Conservation (phyloP, 371 early-diverging fungal species). For the Mucor saturninus region DNA sequence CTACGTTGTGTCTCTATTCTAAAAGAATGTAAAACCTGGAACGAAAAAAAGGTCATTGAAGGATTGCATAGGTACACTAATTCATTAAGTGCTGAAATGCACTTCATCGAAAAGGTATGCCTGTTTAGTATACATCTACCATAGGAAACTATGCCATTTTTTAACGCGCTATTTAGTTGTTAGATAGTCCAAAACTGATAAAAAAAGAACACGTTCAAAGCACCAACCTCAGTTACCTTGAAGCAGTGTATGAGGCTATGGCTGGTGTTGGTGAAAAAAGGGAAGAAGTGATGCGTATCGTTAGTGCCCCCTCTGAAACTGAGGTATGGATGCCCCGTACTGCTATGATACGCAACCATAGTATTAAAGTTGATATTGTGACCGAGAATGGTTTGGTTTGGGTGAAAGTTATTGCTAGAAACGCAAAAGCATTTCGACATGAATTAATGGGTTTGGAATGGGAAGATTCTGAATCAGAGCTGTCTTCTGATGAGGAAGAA, state of each 20-base stretch:
- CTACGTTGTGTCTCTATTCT: conserved; percentile 15
- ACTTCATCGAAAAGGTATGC: conserved; percentile 29
- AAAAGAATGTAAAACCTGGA: conserved; percentile 22
- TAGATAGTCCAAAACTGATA: conserved; percentile 33
- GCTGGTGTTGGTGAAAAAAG: conserved; percentile 17
- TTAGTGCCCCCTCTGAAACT: conserved; percentile 28
- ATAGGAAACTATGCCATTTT: background rate
- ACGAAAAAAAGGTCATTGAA: conserved; percentile 23
- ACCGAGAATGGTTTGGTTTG: conserved; percentile 55
- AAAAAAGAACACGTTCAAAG: conserved; percentile 49
- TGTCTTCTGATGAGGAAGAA: conserved; percentile 3
- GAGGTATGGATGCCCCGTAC: conserved; percentile 36
- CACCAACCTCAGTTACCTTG: conserved; percentile 50
- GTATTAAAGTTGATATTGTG: conserved; percentile 57
- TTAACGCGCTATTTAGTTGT: conserved; percentile 25
- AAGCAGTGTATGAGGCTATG: conserved; percentile 50
- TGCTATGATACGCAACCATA: conserved; percentile 31
- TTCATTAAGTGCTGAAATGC: conserved; percentile 26
- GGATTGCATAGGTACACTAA: conserved; percentile 28
- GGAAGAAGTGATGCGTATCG: conserved; percentile 38
- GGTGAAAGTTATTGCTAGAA: conserved; percentile 61
- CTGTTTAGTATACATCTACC: background rate
- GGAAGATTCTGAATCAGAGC: conserved; percentile 26
- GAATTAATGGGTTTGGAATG: conserved; percentile 54
- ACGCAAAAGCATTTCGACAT: conserved; percentile 53